A percentile compares a stretch with the other conserved stretches of the same genome.
Conservation (phyloP, 805 yeast species). For the Barnettozyma wickerhamii region DNA sequence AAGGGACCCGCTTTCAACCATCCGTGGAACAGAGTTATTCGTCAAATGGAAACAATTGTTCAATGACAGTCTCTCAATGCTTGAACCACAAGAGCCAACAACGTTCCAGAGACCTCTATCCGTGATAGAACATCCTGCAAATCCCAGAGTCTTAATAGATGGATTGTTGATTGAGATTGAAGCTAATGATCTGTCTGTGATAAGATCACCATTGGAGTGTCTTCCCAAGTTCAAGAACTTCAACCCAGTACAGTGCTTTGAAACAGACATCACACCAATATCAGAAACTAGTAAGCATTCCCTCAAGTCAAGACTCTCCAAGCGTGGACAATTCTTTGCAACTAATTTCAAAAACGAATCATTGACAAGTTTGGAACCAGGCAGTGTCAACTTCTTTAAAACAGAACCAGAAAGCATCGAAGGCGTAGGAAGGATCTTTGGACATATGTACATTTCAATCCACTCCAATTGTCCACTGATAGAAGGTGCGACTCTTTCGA, state of each 20-base stretch:
- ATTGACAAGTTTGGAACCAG: conserved; percentile 63
- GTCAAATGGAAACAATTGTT: conserved; percentile 66
- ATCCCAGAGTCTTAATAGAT: conserved; percentile 62
- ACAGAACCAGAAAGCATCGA: conserved; percentile 38
- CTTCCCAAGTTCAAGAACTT: conserved; percentile 74
- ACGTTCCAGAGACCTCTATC: conserved; percentile 81
- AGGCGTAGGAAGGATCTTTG: conserved; percentile 55
- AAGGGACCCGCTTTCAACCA: conserved; percentile 42
- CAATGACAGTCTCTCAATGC: conserved; percentile 62
- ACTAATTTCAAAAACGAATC: conserved; percentile 55
- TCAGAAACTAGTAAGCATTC: conserved; percentile 82
- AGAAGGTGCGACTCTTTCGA: conserved; percentile 43
- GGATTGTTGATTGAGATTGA: conserved; percentile 48
- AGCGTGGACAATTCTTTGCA: conserved; percentile 49
- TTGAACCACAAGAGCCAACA: conserved; percentile 49
- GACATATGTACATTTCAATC: conserved; percentile 84
- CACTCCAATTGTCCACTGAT: conserved; percentile 50
- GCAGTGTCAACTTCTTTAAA: conserved; percentile 46
- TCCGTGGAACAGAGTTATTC: conserved; percentile 52
- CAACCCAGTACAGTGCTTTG: conserved; percentile 53
- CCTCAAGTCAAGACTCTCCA: conserved; percentile 68
- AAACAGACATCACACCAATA: conserved; percentile 65
- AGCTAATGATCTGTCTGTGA: conserved; percentile 67
- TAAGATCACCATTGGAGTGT: conserved; percentile 57
- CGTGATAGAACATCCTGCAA: conserved; percentile 82